Conservation (phyloP, 805 yeast genomes). For the Cyberlindnera suaveolens region DNA sequence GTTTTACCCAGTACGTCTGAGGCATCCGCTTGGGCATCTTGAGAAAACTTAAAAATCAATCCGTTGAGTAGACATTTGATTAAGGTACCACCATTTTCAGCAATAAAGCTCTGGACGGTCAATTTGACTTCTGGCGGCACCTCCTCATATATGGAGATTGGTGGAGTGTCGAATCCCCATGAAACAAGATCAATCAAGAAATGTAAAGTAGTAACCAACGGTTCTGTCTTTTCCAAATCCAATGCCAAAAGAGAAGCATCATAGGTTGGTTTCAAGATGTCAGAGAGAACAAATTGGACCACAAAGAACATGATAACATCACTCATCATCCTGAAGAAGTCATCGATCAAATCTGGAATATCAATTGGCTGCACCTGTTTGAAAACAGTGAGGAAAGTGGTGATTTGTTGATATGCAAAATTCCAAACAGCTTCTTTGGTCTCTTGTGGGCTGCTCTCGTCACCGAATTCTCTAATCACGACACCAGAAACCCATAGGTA, state of each 20-base stretch:
- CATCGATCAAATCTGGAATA: conserved; percentile 65
- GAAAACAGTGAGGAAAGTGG: conserved; percentile 46
- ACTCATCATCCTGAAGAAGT: conserved; percentile 73
- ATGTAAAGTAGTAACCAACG: conserved; percentile 64
- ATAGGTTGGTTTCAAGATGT: conserved; percentile 44
- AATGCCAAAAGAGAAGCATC: conserved; percentile 54
- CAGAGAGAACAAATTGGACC: conserved; percentile 38
- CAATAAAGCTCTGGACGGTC: conserved; percentile 41
- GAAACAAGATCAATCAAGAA: conserved; percentile 75
- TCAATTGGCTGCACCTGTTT: conserved; percentile 19
- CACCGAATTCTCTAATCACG: conserved; percentile 67
- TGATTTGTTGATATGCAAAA: conserved; percentile 64
- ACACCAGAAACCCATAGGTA: conserved; percentile 88
- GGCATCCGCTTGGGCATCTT: conserved; percentile 66
- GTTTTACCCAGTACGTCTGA: conserved; percentile 66
- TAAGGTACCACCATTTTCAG: conserved; percentile 50
- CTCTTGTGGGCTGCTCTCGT: conserved; percentile 40
- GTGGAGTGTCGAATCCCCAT: conserved; percentile 81
- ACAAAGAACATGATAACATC: conserved; percentile 78
- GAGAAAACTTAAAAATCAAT: conserved; percentile 62
- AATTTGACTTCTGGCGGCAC: conserved; percentile 51
- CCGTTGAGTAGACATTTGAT: conserved; percentile 53
- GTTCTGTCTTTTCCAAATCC: conserved; percentile 59
- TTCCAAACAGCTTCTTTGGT: conserved; percentile 61
- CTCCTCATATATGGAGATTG: conserved; percentile 57